phyloP scores from a whole-genome alignment of 73 alveolate genomes.

The Blepharisma stoltei region DNA sequence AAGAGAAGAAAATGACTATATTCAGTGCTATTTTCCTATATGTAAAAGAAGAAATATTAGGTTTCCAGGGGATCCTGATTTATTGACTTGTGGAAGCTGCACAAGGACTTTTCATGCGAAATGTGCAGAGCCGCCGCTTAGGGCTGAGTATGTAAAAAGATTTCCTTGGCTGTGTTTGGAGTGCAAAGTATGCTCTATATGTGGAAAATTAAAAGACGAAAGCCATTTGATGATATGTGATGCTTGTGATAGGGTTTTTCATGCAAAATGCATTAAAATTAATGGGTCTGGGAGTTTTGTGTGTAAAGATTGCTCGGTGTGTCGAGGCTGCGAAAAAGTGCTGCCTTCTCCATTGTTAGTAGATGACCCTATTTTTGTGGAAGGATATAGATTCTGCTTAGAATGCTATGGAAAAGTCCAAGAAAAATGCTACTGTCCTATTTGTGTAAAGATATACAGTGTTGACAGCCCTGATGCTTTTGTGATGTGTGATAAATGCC shows the following conservation, averaged over 20 bases:
- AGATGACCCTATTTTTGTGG: not conserved
- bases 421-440: constrained; percentile 14
- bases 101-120: constrained; percentile 31
- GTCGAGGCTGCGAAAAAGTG: not conserved
- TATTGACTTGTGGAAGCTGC: constrained; percentile 20
- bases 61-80: not conserved
- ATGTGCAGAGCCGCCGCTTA: constrained; percentile 22
- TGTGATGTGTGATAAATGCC: constrained; percentile 20
- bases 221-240: constrained; percentile 28
- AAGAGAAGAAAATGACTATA: constrained; percentile 14
- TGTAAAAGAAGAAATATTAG: not conserved
- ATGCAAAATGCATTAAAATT: constrained; percentile 22
- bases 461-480: not conserved
- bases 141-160: not conserved
- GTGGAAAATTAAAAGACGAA: constrained; percentile 15
- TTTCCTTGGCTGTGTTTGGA: constrained; percentile 20
- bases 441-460: constrained; percentile 10
- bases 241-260: constrained; percentile 33
- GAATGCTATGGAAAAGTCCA: not conserved
- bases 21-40: constrained; percentile 23
- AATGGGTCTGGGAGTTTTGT: constrained; percentile 16
- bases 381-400: not conserved
- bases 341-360: not conserved
- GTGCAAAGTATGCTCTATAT: constrained; percentile 16
- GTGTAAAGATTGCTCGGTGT: constrained; percentile 1